Base-by-base conservation (phyloP, 1,139 yeast genomes). In the Eremothecium cymbalariae region DNA sequence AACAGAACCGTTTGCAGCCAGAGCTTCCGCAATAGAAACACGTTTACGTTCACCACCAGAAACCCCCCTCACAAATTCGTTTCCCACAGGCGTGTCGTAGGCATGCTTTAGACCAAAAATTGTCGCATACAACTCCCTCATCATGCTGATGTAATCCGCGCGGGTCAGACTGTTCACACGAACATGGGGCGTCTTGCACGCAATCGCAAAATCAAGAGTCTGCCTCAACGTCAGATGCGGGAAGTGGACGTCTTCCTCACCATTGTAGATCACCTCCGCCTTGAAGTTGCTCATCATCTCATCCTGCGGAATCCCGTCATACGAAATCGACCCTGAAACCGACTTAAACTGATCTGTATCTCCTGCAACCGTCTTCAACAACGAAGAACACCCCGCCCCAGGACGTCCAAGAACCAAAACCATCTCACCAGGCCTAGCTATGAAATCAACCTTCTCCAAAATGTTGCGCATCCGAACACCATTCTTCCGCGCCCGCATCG, bases 381-480 rank as follows among this genome's bases (percentile, higher is more conserved):
- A 66, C 3, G 93, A 79, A 2, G 90, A 70, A 59, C 90, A 81
- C 37, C 93, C 93, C 21, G 84, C 72, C 53, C 88, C 88, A 1
- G 88, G 82, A 42, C 79, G 65, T 18, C 83, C 83, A 28, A 76
- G 58, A 3, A 75, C 80, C 34, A 74, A 57, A 20, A 72, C 64
- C 73, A 74, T 68, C 45, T 74, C 80, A 31, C 81, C 81, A 4
- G 75, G 66, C 37, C 62, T 60, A 4, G 74, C 69, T 24, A 64
- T 47, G 16, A 69, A 70, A 45, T 62, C 60, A 30, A 66, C 46
- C 36, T 62, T 59, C 29, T 60, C 53, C 38, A 75, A 57, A 34
- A 75, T 70, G 33, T 62, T 55, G 46, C 72, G 62, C 63, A 40
- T 43, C 25, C 41, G 42, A n/a, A n/a, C n/a, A n/a, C n/a, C n/a